Conservation (phyloP, 148 eudicot genomes). For the Vaccinium myrtillus region DNA sequence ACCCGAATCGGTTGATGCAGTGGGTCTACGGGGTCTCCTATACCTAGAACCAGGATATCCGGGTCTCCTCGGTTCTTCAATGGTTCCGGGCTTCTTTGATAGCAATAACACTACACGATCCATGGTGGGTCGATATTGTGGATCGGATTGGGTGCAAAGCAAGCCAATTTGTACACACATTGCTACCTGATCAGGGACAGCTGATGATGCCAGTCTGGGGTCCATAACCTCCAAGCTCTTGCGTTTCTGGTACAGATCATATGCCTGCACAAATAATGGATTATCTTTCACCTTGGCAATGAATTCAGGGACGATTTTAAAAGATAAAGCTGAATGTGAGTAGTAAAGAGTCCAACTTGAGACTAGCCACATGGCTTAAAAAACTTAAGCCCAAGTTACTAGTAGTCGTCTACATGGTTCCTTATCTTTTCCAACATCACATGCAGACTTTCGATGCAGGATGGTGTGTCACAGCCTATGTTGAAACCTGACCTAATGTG, state of each 20-base stretch:
- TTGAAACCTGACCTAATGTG: neutral
- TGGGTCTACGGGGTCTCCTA: conserved; percentile 37
- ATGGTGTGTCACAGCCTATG: neutral
- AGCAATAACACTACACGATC: conserved; percentile 55
- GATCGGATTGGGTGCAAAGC: conserved; percentile 76
- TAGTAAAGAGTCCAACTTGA: neutral
- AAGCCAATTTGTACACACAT: conserved; percentile 62
- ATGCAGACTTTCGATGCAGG: neutral
- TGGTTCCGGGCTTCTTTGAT: conserved; percentile 54
- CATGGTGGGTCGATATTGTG: conserved; percentile 67
- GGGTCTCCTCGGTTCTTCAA: conserved; percentile 74
- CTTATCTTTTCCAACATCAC: neutral
- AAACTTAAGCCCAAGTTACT: neutral
- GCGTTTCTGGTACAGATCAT: conserved; percentile 55
- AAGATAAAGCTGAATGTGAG: conserved; percentile 8
- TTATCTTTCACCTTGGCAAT: neutral
- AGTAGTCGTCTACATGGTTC: neutral
- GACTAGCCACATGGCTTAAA: neutral
- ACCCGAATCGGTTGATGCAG: conserved; percentile 32
- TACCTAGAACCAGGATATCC: conserved; percentile 60
- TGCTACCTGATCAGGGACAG: conserved; percentile 55
- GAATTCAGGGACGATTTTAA: neutral
- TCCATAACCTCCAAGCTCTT: conserved; percentile 67
- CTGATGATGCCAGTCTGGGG: conserved; percentile 53
- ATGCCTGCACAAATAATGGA: conserved; percentile 50